Evolutionary conservation across 345 rosid species (phyloP).

Genomic region (Boechera retrofracta): DNA sequence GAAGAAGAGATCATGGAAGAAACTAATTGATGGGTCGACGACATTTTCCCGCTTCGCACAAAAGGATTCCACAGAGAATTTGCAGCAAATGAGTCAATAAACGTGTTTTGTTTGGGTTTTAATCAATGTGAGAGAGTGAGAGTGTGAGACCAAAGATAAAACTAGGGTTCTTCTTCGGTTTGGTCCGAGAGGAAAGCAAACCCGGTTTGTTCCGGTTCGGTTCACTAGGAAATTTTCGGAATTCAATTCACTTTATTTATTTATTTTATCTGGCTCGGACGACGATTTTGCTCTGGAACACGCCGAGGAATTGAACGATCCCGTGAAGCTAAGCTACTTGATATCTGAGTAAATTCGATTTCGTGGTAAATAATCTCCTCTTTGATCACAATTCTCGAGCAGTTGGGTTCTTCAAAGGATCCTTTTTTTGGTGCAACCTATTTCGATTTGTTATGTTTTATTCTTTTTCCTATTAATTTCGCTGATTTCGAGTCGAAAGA

Average conservation of each 20-base stretch:
- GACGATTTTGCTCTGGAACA: slow-evolving; percentile 2
- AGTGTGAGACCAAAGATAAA: slow-evolving; percentile 6
- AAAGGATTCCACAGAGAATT: neutral
- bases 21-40: slow-evolving; percentile 35
- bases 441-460: neutral
- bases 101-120: slow-evolving; percentile 14
- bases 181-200: neutral
- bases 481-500: slow-evolving; percentile 19
- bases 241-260: neutral
- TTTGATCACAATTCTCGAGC: neutral
- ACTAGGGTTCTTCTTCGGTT: slow-evolving; percentile 44
- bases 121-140: slow-evolving; percentile 1
- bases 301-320: slow-evolving; percentile 20
- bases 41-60: slow-evolving; percentile 33
- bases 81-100: slow-evolving; percentile 6
- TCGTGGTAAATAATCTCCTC: slow-evolving; percentile 2
- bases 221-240: neutral
- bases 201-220: slow-evolving; percentile 36
- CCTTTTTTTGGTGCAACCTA: neutral
- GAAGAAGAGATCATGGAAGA: slow-evolving; percentile 44
- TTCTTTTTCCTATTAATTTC: neutral
- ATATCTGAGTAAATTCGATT: slow-evolving; percentile 10
- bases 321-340: slow-evolving; percentile 3
- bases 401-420: neutral
- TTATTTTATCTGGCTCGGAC: neutral